These are phyloP conservation scores for Rutstroemia sp. DNA, from an alignment of 2,329 filamentous ascomycete species.

Conservation along the genomic window DNA sequence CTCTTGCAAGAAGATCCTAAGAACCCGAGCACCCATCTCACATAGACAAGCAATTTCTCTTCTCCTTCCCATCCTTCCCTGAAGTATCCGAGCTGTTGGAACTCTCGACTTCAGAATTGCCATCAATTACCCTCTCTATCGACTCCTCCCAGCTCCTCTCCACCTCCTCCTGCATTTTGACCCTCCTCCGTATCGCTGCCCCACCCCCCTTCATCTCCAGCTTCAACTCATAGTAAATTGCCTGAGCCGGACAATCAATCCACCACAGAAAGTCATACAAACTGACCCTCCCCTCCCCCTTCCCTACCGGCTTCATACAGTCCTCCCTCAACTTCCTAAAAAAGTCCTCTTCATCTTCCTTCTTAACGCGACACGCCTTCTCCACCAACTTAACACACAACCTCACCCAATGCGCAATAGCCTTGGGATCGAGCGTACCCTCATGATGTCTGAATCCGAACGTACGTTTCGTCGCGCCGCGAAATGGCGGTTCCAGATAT, in stretches of 20 bases:
- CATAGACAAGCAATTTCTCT: no score
- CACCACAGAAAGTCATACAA: neutral
- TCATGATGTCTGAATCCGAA: conserved; percentile 26
- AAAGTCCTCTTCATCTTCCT: neutral
- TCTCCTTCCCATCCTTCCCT: no score
- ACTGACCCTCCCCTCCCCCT: neutral
- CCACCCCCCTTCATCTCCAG: no score
- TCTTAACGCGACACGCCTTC: neutral
- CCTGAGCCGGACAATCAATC: neutral
- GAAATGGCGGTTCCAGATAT: neutral
- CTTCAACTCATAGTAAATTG: neutral
- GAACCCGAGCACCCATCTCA: no score
- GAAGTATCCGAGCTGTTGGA: no score
- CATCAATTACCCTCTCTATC: no score
- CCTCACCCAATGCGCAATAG: conserved; percentile 16
- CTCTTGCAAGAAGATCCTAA: no score
- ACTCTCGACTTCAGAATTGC: no score
- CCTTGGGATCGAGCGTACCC: conserved; percentile 15
- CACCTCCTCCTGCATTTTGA: neutral
- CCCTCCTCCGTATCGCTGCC: neutral
- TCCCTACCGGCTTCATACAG: neutral
- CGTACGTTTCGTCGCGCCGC: conserved; percentile 2
- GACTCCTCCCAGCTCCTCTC: no score
- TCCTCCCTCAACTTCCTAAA: neutral
- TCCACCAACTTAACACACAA: conserved; percentile 13